Percentiles rank a stretch among this genome's conserved stretches.
Evolutionary conservation across 495 filamentous ascomycete species (phyloP).

Genomic region (Neohortaea acidophila): DNA sequence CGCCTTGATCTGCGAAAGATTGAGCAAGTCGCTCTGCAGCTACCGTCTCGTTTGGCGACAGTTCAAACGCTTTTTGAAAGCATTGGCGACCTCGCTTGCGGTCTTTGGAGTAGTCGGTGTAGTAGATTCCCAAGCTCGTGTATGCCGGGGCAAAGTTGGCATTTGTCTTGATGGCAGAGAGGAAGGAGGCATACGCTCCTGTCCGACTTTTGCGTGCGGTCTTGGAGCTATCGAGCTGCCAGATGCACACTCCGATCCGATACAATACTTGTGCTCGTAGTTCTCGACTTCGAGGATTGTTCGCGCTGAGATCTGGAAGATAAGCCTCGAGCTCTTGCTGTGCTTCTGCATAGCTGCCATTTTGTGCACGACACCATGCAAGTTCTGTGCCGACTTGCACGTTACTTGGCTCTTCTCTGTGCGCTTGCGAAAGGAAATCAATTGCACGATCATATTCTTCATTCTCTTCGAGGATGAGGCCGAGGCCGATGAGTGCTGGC

Average conservation of each 20-base stretch:
- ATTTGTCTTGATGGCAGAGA: conserved; percentile 71
- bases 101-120: conserved; percentile 78
- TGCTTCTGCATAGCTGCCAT: conserved; percentile 51
- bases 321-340: conserved; percentile 53
- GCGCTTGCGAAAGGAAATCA: conserved; percentile 58
- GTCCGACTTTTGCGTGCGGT: conserved; percentile 57
- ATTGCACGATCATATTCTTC: conserved; percentile 69
- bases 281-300: conserved; percentile 45
- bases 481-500: conserved; percentile 71
- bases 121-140: conserved; percentile 88
- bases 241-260: conserved; percentile 75
- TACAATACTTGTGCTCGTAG: conserved; percentile 73
- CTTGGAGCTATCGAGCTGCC: conserved; percentile 60
- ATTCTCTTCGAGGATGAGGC: conserved; percentile 81
- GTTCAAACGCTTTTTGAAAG: conserved; percentile 92
- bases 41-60: conserved; percentile 72
- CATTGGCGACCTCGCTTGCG: conserved; percentile 70
- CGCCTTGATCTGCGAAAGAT: conserved; percentile 70
- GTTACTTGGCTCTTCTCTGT: conserved; percentile 53
- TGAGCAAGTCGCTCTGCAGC: conserved; percentile 77
- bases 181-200: conserved; percentile 67
- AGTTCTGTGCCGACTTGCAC: conserved; percentile 64
- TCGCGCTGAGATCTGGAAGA: conserved; percentile 40
- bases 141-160: conserved; percentile 86
- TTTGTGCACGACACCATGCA: conserved; percentile 80